Conservation (phyloP, 306 rosid species). For the Pterocarpus santalinus region DNA sequence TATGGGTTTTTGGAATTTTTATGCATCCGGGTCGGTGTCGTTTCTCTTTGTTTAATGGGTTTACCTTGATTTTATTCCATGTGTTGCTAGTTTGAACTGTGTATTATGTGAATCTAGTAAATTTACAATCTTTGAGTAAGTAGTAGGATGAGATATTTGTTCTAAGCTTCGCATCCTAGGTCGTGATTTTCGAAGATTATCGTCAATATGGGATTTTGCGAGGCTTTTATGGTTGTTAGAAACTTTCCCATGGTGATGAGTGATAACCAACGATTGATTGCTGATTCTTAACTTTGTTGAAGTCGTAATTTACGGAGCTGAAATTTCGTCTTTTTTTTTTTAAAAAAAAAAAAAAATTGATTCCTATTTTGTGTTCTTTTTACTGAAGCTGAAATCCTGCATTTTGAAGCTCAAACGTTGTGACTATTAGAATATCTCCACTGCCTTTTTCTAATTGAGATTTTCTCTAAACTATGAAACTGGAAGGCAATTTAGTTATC, state of each 20-base stretch:
- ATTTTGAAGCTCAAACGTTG: background rate
- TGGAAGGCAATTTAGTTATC: background rate
- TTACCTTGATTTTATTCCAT: constrained; percentile 2
- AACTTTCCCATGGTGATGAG: background rate
- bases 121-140: constrained; percentile 24
- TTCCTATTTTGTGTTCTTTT: background rate
- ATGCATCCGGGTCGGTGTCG: constrained; percentile 13
- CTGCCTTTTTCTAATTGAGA: constrained; percentile 8
- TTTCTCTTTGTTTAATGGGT: constrained; percentile 1
- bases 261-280: background rate
- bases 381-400: background rate
- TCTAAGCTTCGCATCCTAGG: background rate
- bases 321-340: background rate
- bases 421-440: background rate
- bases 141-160: constrained; percentile 12
- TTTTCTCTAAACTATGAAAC: constrained; percentile 1
- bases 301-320: background rate
- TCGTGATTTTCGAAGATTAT: constrained; percentile 12
- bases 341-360: too few species aligned
- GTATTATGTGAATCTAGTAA: background rate
- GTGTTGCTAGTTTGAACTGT: background rate
- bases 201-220: constrained; percentile 8
- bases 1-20: constrained; percentile 13
- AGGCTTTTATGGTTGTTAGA: background rate
- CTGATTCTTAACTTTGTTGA: background rate